Evolutionary conservation across 2,329 filamentous ascomycete genomes (phyloP), one percentile per base, ranked within the genome.

Genomic region (Hymenotorrendiella dingleyae): DNA sequence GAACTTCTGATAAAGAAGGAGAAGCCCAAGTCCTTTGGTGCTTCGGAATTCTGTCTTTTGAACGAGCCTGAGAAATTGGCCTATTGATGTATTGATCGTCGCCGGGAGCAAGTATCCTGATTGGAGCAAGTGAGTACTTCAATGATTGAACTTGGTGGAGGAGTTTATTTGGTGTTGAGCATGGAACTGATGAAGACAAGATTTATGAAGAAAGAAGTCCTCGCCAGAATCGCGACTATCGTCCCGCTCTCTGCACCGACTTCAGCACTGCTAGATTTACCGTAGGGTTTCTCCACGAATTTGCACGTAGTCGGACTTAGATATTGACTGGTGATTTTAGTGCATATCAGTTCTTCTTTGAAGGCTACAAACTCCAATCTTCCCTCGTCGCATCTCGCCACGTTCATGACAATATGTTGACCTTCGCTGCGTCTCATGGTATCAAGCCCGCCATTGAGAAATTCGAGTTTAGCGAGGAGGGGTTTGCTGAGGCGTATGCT

Each of bases 11-110:
- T 63, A 60, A 84, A 85, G 66, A 67, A 65, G 22, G 68, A 69
- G 0, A 78, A 84, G 53, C 76, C 75, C 12, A 65, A 68, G 48
- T 71, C 73, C 43, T 69, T 84, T 41, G 80, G 81, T 9, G 80
- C 80, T 1, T 72, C 72, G 34, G 58, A 60, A 16, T 69, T 67
- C 47, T 73, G 46, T 16, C 35, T 54, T 5, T 32, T 51, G 29
- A 39, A 36, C 3, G 46, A 51, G 12, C 46, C 50, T 2, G 49
- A 46, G 36, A 51, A 46, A 32, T 40, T 53, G 40, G 35, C 54
- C 54, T 4, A 40, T 56, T 16, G 42, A 54, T 44, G 33, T 52
- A 9, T 39, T 54, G 12, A 40, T 56, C 29, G 37, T 54, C 16
- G 43, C 52, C 21, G 48, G 43, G 11, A 40, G 30, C 30, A 49